Base-by-base conservation (phyloP, 2,329 filamentous ascomycete genomes). In the Fusarium sp. region DNA sequence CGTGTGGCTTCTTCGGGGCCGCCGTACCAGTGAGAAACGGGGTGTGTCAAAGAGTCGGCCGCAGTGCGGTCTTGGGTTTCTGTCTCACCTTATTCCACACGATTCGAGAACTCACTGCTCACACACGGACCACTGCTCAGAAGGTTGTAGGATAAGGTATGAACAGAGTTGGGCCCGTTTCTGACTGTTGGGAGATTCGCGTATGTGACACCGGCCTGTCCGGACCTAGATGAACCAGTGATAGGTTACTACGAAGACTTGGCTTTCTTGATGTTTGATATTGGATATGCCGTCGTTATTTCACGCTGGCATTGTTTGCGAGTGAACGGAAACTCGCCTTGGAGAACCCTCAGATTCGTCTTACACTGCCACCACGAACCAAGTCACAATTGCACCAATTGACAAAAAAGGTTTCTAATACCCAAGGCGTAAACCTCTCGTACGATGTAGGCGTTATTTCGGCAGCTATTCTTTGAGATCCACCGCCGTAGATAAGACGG, bases 401-500 rank as follows among this genome's bases (percentile, higher is more conserved):
- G 52, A 56, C 52, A 56, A 56, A 56, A 56, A 56, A 35, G 11
- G 11, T 23, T 35, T 14, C 52, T 35, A 14, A 35, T 34, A 13
- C 18, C 30, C 18, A 34, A 56, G 52, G 14, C 27, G 13, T 14
- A 7, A 56, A 32, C 9, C 52, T 35, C 52, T 35, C 23, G 20
- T 59, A 37, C 16, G 32, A 18, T 59, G 56, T 27, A 34, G 20
- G 23, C 35, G n/a, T 27, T 59, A 39, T 59, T 59, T 59, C 35
- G 23, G 34, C 10, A 59, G 63, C 59, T 64, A 54, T 58, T 58
- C 57, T 43, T n/a, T 32, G 23, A 41, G 52, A 58, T 37, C 43
- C 59, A 52, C 23, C 43, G 14, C 30, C 76, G 76, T 65, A 74
- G 52, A 78, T 78, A 76, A 75, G 50, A 77, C 71, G 76, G 76